These are phyloP conservation scores for Aspergillus candidus DNA, from an alignment of 2,329 filamentous ascomycete species.

Conservation along the genomic window DNA sequence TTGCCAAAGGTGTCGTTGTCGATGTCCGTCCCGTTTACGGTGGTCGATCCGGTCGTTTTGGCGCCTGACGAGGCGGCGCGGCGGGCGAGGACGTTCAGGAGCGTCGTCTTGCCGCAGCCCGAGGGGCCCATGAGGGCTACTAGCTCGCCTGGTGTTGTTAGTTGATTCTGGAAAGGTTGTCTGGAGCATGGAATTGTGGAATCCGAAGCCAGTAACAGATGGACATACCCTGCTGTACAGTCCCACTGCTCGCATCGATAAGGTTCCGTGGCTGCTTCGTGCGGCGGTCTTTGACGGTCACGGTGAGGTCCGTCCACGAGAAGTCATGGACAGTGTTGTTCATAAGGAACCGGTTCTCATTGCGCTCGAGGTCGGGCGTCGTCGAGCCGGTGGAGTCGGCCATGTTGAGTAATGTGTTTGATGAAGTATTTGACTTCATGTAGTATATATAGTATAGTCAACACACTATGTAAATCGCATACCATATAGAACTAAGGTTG, in stretches of 20 bases:
- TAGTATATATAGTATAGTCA: too few species aligned
- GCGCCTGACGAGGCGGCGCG: constrained; percentile 50
- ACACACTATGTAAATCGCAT: too few species aligned
- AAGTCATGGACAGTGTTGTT: constrained; percentile 62
- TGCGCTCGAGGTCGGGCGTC: constrained; percentile 25
- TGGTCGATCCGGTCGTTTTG: constrained; percentile 48
- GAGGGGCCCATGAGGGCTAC: constrained; percentile 76
- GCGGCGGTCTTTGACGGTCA: constrained; percentile 65
- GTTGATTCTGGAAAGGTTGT: background rate
- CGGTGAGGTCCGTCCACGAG: constrained; percentile 61
- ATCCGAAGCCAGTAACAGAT: background rate
- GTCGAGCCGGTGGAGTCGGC: too few species aligned
- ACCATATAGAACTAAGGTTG: too few species aligned
- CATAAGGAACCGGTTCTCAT: constrained; percentile 27
- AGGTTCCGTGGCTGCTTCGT: constrained; percentile 60
- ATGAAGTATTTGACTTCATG: too few species aligned
- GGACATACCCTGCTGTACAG: constrained; percentile 54
- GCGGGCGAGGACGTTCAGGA: constrained; percentile 72
- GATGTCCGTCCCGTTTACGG: constrained; percentile 57
- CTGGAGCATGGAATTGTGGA: background rate
- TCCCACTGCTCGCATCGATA: constrained; percentile 57
- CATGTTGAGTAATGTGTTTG: too few species aligned
- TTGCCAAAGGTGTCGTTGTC: constrained; percentile 54
- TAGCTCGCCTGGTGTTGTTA: constrained; percentile 53
- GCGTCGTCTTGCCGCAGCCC: constrained; percentile 71